Percentiles rank a stretch among this genome's conserved stretches.
Conservation (phyloP, 1,284 basidiomycete species). For the Papiliotrema terrestris region DNA sequence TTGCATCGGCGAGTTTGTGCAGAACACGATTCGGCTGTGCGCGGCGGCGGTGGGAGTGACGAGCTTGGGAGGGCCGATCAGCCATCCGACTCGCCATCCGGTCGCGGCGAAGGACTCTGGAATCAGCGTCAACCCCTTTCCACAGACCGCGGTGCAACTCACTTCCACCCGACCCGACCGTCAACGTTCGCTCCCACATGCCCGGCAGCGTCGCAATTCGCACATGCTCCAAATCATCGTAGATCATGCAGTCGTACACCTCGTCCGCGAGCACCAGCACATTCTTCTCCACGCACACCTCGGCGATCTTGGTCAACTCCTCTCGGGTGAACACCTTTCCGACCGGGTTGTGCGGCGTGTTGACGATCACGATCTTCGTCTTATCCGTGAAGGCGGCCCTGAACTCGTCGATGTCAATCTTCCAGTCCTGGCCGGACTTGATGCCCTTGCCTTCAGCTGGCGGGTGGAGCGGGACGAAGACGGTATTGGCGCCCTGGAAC, state of each 20-base stretch:
- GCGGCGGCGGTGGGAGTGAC: slow-evolving; percentile 84
- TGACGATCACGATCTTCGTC: slow-evolving; percentile 89
- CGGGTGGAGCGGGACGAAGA: slow-evolving; percentile 93
- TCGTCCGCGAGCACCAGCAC: slow-evolving; percentile 92
- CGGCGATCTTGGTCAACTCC: slow-evolving; percentile 81
- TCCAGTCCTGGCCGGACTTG: slow-evolving; percentile 71
- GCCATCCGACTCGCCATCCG: slow-evolving; percentile 95
- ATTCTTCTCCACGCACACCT: slow-evolving; percentile 86
- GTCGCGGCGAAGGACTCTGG: slow-evolving; percentile 94
- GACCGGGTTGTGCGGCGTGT: slow-evolving; percentile 93
- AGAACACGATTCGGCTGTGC: slow-evolving; percentile 91
- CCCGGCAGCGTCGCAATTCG: slow-evolving; percentile 87
- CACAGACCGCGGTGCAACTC: slow-evolving; percentile 35
- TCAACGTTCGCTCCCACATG: slow-evolving; percentile 96
- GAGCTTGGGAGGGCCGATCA: slow-evolving; percentile 80
- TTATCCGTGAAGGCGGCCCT: slow-evolving; percentile 75
- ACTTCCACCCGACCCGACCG: slow-evolving; percentile 76
- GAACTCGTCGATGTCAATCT: slow-evolving; percentile 78
- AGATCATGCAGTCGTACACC: slow-evolving; percentile 96
- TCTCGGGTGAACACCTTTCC: slow-evolving; percentile 86
- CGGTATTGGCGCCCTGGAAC: slow-evolving; percentile 88
- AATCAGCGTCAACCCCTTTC: slow-evolving; percentile 1
- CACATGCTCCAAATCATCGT: slow-evolving; percentile 80
- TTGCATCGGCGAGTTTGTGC: slow-evolving; percentile 84
- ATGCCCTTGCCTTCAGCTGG: slow-evolving; percentile 59